These are phyloP conservation scores for Biscogniauxia mediterranea DNA, from an alignment of 2,329 filamentous ascomycete species.

Conservation along the genomic window DNA sequence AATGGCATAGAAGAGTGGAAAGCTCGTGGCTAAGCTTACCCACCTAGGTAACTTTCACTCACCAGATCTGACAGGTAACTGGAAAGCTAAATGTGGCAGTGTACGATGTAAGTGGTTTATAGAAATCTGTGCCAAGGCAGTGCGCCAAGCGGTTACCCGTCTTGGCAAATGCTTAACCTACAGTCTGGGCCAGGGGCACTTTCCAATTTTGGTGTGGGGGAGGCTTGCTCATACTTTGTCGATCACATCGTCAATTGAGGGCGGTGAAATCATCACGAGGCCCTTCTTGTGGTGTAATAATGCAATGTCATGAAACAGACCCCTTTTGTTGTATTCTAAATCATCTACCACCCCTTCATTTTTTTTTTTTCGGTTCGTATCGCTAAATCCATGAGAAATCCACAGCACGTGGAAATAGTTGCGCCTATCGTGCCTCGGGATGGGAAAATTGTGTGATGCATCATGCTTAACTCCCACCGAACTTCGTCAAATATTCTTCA, in stretches of 20 bases:
- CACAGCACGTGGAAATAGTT: too few relatives aligned
- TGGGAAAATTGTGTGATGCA: neutral
- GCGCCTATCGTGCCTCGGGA: too few relatives aligned
- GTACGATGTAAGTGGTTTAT: conserved; percentile 1
- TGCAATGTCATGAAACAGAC: neutral
- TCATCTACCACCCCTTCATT: neutral
- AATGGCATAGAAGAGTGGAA: neutral
- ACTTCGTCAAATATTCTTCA: conserved; percentile 55
- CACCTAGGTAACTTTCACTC: too few relatives aligned
- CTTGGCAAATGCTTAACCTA: conserved; percentile 27
- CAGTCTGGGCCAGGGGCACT: conserved; percentile 11
- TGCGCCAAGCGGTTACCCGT: conserved; percentile 25
- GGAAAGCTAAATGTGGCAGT: conserved; percentile 2
- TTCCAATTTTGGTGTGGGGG: conserved; percentile 16
- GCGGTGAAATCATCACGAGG: neutral
- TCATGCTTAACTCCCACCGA: conserved; percentile 26
- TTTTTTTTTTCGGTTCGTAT: neutral
- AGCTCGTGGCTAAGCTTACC: too few relatives aligned
- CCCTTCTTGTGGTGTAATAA: neutral
- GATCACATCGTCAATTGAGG: neutral
- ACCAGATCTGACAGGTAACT: neutral
- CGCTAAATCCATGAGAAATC: neutral
- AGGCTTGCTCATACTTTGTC: neutral
- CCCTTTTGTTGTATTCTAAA: neutral
- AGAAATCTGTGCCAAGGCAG: conserved; percentile 16